phyloP scores from a whole-genome alignment of 352 stramenopile species.

The Phytophthora tentaculata region DNA sequence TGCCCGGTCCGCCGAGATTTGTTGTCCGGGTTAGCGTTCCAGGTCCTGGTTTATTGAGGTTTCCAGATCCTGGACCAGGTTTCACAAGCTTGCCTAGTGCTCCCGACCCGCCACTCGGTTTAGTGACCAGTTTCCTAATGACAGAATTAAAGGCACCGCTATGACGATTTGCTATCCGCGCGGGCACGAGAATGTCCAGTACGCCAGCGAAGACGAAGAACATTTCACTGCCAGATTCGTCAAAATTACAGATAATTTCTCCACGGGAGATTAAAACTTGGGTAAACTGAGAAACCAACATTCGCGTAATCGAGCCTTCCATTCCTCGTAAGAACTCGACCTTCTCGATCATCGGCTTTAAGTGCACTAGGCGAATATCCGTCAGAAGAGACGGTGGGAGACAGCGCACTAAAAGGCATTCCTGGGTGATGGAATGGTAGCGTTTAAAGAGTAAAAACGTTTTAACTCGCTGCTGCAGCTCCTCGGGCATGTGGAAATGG shows the following conservation, averaged over 20 bases:
- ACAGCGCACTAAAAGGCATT: constrained; percentile 63
- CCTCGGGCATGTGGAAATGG: constrained; percentile 56
- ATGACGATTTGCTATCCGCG: constrained; percentile 16
- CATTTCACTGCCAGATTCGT: constrained; percentile 71
- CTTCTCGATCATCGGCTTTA: constrained; percentile 75
- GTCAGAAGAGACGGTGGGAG: constrained; percentile 71
- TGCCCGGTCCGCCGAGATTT: too few relatives aligned
- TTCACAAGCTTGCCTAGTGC: not conserved
- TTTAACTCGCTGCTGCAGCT: constrained; percentile 59
- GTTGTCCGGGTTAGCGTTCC: too few relatives aligned
- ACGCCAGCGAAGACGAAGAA: constrained; percentile 75
- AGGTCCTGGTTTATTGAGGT: not conserved
- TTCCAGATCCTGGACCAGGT: not conserved
- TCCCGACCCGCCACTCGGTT: not conserved
- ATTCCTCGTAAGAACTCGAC: constrained; percentile 70
- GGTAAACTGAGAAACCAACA: constrained; percentile 74
- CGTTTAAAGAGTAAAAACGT: constrained; percentile 73
- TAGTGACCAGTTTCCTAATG: constrained; percentile 11
- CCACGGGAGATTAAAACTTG: constrained; percentile 61
- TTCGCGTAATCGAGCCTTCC: constrained; percentile 62
- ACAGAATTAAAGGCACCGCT: constrained; percentile 20
- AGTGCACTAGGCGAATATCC: constrained; percentile 69
- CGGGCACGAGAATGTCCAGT: constrained; percentile 46
- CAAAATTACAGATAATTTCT: constrained; percentile 63
- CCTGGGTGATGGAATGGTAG: constrained; percentile 76